Percentiles rank a stretch among this genome's conserved stretches.
These are phyloP conservation scores for Aspergillus diversus DNA, from an alignment of 495 filamentous ascomycete genomes.

Conservation along the genomic window DNA sequence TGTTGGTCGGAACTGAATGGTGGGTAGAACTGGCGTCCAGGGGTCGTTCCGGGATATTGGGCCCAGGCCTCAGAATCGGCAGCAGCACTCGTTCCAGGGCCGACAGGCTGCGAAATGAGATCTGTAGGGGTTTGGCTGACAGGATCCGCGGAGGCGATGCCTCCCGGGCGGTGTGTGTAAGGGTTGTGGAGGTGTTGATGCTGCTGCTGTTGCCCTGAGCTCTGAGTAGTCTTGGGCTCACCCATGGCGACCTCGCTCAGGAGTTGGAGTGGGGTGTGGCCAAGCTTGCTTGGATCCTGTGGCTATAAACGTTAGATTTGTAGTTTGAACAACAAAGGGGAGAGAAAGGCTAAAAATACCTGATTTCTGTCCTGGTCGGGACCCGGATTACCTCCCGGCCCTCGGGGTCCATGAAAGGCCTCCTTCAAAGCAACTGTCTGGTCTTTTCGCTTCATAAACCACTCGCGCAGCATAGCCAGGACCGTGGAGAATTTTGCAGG, in stretches of 20 bases:
- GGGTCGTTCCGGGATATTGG: constrained; percentile 15
- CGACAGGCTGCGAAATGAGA: constrained; percentile 18
- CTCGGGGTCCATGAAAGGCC: constrained; percentile 26
- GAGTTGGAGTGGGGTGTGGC: constrained; percentile 62
- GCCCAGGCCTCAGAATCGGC: constrained; percentile 23
- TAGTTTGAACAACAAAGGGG: neutral
- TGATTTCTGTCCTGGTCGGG: constrained; percentile 6
- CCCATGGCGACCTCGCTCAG: constrained; percentile 71
- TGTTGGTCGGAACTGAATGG: constrained; percentile 18
- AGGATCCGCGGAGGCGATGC: constrained; percentile 13
- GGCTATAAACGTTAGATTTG: constrained; percentile 5
- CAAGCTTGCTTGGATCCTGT: constrained; percentile 22
- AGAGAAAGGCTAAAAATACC: constrained; percentile 15
- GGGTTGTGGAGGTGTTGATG: constrained; percentile 16
- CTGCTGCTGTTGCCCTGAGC: constrained; percentile 12
- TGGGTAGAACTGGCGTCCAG: constrained; percentile 19
- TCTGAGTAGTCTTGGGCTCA: constrained; percentile 37
- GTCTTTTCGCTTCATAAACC: constrained; percentile 63
- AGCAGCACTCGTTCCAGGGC: constrained; percentile 9
- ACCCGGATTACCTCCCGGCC: neutral
- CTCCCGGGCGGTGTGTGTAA: neutral
- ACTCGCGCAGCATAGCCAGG: constrained; percentile 70
- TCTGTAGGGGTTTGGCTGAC: constrained; percentile 14
- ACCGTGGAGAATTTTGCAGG: constrained; percentile 79
- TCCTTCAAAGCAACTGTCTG: constrained; percentile 35